Evolutionary conservation across 2,329 filamentous ascomycete species (phyloP), one percentile per base, ranked within the genome.

Genomic region (Chaetomium olivaceum): DNA sequence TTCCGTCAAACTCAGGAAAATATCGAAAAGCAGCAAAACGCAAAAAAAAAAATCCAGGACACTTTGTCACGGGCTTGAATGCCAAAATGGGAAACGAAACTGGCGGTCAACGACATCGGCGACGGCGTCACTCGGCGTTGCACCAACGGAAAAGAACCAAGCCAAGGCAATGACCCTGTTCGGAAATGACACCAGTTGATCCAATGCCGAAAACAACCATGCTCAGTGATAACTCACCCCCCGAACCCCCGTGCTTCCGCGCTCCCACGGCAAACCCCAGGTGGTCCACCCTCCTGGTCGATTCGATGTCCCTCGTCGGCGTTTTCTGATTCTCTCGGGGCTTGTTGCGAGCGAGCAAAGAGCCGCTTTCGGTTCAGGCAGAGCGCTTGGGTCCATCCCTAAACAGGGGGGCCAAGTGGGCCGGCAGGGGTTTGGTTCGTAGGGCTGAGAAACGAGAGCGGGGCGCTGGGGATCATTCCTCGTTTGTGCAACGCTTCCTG

Each of bases 361-460:
- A 52, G 29, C 58, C 58, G 58, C 58, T 2, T 23, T 48, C 46
- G 21, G n/a, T 48, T 23, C n/a, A 21, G 19, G 46, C 46, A 43
- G 50, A n/a, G 36, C 11, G 16, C 39, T 43, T 51, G 27, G 60
- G 25, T 64, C 59, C 8, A 11, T 8, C 55, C 8, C 12, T 4
- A 7, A 14, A n/a, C 29, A 48, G 29, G 51, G 51, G 43, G 25
- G 11, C 11, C 0, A 23, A 31, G 48, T 27, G 62, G 62, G 56
- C 4, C 33, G 7, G 39, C 62, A 55, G 57, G 62, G 64, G 21
- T 56, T 52, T 54, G 33, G 59, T 23, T 50, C 60, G 60, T 66
- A 66, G 64, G 64, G 64, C 64, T 66, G 64, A 66, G 29, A 56
- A 57, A 63, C 12, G 25, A 31, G 25, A 31, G 64, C 46, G 59